phyloP scores from a whole-genome alignment of 768 basidiomycete genomes.

The Lentinula raphanica region DNA sequence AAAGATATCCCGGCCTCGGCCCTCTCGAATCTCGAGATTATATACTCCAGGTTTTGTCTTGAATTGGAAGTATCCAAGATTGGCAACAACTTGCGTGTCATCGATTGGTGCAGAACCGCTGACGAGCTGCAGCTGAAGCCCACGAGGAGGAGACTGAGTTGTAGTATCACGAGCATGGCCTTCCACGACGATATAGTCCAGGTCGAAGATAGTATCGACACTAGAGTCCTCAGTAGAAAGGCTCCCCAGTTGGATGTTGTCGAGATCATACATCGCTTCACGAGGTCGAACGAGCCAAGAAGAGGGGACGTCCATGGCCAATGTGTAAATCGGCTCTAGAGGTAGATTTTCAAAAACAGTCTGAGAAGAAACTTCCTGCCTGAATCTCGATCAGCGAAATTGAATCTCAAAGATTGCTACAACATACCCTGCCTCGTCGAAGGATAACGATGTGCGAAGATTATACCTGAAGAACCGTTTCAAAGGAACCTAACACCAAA shows the following conservation, averaged over 20 bases:
- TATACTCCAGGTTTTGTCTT: slow-evolving; percentile 89
- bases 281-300: slow-evolving; percentile 93
- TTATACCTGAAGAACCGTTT: slow-evolving; percentile 91
- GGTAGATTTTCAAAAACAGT: slow-evolving; percentile 72
- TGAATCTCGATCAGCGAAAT: slow-evolving; percentile 21
- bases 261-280: slow-evolving; percentile 86
- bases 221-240: slow-evolving; percentile 57
- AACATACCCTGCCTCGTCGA: slow-evolving; percentile 34
- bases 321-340: slow-evolving; percentile 83
- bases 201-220: slow-evolving; percentile 75
- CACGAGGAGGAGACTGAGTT: slow-evolving; percentile 72
- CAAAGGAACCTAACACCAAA: slow-evolving; percentile 61
- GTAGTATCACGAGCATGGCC: slow-evolving; percentile 82
- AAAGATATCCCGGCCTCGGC: slow-evolving; percentile 77
- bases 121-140: slow-evolving; percentile 83
- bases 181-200: slow-evolving; percentile 90
- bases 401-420: not conserved
- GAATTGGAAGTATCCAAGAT: slow-evolving; percentile 95
- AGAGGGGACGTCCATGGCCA: slow-evolving; percentile 86
- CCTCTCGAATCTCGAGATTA: slow-evolving; percentile 74
- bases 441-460: slow-evolving; percentile 48
- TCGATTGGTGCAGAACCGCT: slow-evolving; percentile 47
- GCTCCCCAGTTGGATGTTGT: slow-evolving; percentile 84
- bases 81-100: slow-evolving; percentile 90
- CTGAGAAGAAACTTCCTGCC: slow-evolving; percentile 52